Evolutionary conservation across 2,329 filamentous ascomycete genomes (phyloP), one percentile per base, ranked within the genome.

Genomic region (Phaeosphaeria sp.): DNA sequence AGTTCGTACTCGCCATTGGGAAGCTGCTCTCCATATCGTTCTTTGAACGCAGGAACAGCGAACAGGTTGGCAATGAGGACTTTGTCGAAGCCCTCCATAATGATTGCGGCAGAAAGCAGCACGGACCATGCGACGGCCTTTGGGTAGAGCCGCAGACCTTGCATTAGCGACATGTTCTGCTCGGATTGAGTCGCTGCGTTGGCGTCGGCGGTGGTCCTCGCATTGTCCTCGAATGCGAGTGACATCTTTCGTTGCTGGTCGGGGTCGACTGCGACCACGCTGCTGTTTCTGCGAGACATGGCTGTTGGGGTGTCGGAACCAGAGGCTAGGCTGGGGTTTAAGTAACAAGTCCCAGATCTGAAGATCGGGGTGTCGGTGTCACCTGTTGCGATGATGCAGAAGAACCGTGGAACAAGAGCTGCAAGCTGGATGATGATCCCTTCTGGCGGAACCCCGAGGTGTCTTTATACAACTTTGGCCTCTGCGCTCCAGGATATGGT

Each of bases 41-140:
- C 59, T 59, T 82, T 78, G 75, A 83, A 83, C 9, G 77, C 74
- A 5, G 77, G 78, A 17, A 80, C 79, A 27, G 74, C 80, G 61
- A 86, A 92, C 67, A 95, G 91, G 76, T 92, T 93, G 80, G 89
- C 91, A 73, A 94, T 88, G 58, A 96, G 81, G 67, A 86, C 88
- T 59, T 94, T 84, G 75, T 96, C 92, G 79, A 93, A 96, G 7
- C 91, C 92, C 76, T 96, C 92, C 93, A 97, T 97, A 68, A 87
- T 88, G 73, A 96, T 95, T 74, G 90, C 92, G 0, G 91, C 92
- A 13, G 91, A 94, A 75, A 97, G 92, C 57, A 96, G 81, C 50
- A 96, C 73, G 68, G 89, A 92, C 91, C 92, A 97, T 15, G 81
- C 84, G 55, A 96, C 89, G 40, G 93, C 93, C 81, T 96, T 94